Evolutionary conservation across 257 asterid species (phyloP).

Genomic region (Solanum corneliomulleri): DNA sequence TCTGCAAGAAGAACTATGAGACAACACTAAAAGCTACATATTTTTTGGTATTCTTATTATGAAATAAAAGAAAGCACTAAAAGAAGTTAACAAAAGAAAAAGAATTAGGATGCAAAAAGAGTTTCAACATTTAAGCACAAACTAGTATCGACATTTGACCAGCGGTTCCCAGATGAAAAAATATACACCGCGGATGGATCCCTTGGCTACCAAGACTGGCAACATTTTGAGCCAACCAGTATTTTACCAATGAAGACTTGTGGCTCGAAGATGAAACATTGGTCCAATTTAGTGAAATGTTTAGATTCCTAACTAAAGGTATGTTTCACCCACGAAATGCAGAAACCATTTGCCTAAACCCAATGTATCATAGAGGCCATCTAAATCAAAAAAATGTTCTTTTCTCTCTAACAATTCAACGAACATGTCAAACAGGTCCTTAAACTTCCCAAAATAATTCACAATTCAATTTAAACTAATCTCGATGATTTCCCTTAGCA

Average conservation of each 20-base stretch:
- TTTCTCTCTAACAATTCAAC: neutral
- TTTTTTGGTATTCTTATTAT: no score
- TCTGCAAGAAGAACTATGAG: no score
- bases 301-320: neutral
- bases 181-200: no score
- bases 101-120: no score
- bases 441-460: neutral
- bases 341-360: neutral
- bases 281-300: neutral
- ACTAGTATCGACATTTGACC: no score
- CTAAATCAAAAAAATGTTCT: neutral
- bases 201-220: no score
- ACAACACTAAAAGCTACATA: no score
- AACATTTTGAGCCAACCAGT: no score
- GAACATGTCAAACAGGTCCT: neutral
- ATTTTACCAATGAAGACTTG: neutral
- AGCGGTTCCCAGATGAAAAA: no score
- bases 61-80: no score
- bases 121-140: no score
- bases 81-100: no score
- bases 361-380: neutral
- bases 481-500: neutral
- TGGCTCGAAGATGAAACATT: neutral
- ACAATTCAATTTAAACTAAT: neutral
- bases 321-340: neutral